Evolutionary conservation across 345 rosid species (phyloP), one percentile per base, ranked within the genome.

Genomic region (Populus deltoides): DNA sequence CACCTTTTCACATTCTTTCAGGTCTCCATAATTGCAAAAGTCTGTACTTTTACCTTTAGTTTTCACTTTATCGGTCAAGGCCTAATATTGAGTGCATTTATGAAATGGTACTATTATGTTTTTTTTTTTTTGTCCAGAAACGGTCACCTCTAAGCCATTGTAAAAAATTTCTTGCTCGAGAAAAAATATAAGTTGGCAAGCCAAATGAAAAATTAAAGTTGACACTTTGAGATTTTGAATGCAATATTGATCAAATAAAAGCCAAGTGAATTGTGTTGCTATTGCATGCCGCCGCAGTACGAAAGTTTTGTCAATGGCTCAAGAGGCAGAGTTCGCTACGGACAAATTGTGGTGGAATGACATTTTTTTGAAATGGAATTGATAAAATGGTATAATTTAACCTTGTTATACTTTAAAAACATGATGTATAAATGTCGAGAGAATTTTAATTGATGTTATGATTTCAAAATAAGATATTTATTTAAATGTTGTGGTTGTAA

Each of bases 1-100:
- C 45, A 77, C 53, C 25, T 61, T 75, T 66, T 15, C 78, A 75
- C 27, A 67, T 67, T 62, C 36, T 67, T n/a, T 51, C 72, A n/a
- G 68, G 63, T 57, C 24, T 57, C 63, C 0, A 57, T 67, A 6
- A 75, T 67, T 75, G 66, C 78, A 33, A 41, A 2, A 12, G 0
- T 41, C 33, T 35, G 33, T 72, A 27, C 27, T 27, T 38, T 66
- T 71, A 6, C 24, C 43, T 31, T 45, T 12, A 66, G 3, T 66
- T 66, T 75, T 33, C 31, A 38, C 70, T 61, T 62, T 74, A 41
- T 39, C 25, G 24, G 29, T 25, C 7, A 20, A 20, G 63, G 9
- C 11, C 29, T 10, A 4, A 3, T n/a, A 9, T 9, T 10, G 24
- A n/a, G 10, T 59, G 29, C 63, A 59, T 9, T n/a, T 5, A n/a